Percentiles rank a stretch among this genome's conserved stretches.
Evolutionary conservation across 2,329 filamentous ascomycete genomes (phyloP).

Genomic region (Aspergillus costaricaensis): DNA sequence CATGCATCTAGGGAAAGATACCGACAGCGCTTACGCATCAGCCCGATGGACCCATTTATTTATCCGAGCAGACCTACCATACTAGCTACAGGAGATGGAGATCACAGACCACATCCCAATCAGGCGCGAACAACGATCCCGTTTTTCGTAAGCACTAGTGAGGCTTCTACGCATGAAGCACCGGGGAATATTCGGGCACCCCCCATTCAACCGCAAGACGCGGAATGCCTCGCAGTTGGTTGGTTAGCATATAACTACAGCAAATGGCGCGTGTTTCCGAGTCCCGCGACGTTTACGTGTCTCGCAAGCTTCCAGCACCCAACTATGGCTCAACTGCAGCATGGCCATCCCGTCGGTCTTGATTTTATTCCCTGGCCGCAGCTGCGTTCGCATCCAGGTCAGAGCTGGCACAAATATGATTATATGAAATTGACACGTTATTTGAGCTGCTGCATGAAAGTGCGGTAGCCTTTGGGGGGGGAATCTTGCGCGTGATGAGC

Average conservation of each 20-base stretch:
- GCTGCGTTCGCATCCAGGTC: not conserved
- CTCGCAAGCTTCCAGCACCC: no score
- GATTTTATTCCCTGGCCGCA: not conserved
- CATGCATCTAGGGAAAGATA: not conserved
- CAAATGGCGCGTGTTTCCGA: no score
- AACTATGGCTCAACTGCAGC: not conserved
- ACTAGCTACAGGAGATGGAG: not conserved
- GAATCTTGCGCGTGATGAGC: conserved; percentile 25
- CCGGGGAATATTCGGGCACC: not conserved
- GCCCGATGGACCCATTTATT: not conserved
- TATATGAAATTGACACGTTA: not conserved
- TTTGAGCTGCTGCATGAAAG: conserved; percentile 22
- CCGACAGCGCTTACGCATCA: not conserved
- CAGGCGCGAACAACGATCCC: not conserved
- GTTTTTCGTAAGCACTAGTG: not conserved
- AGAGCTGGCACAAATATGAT: not conserved
- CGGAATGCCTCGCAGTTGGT: no score
- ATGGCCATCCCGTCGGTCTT: not conserved
- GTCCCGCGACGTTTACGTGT: no score
- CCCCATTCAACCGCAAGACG: not conserved
- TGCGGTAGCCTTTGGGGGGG: conserved; percentile 31
- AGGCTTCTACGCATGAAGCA: not conserved
- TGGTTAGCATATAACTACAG: no score
- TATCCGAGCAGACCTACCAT: not conserved
- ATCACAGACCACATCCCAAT: not conserved